These are phyloP conservation scores for Pseudotsuga menziesii DNA, from an alignment of 75 land plant species.

Conservation along the genomic window DNA sequence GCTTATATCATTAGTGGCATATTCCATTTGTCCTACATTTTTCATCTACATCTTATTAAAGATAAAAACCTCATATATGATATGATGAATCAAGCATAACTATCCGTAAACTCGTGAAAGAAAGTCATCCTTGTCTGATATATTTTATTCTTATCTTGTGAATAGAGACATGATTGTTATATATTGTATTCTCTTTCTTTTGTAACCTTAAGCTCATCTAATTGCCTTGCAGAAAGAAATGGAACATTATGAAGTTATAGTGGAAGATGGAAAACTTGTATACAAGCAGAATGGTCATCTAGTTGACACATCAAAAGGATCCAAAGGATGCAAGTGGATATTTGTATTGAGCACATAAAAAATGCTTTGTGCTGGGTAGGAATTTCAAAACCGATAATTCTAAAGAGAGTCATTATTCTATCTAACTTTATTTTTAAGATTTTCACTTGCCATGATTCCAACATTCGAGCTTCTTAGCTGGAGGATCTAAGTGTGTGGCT, in stretches of 20 bases:
- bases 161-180: neutral
- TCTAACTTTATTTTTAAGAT: neutral
- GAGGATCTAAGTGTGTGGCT: constrained; percentile 89
- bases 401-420: neutral
- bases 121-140: neutral
- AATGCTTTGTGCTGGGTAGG: constrained; percentile 73
- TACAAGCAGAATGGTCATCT: constrained; percentile 25
- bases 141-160: neutral
- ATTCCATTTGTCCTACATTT: neutral
- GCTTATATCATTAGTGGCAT: no score
- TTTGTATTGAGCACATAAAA: constrained; percentile 83
- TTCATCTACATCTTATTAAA: neutral
- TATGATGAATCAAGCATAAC: neutral
- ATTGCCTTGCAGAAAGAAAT: constrained; percentile 47
- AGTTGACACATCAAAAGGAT: constrained; percentile 31
- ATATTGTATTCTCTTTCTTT: neutral
- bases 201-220: neutral
- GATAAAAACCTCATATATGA: neutral
- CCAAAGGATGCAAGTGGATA: constrained; percentile 47
- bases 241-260: constrained; percentile 42
- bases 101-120: neutral
- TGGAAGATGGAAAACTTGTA: constrained; percentile 41
- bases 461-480: constrained; percentile 92
- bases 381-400: constrained; percentile 3
- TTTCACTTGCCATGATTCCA: constrained; percentile 33